These are phyloP conservation scores for Rhizopogon vinicolor DNA, from an alignment of 768 basidiomycete genomes.

Conservation along the genomic window DNA sequence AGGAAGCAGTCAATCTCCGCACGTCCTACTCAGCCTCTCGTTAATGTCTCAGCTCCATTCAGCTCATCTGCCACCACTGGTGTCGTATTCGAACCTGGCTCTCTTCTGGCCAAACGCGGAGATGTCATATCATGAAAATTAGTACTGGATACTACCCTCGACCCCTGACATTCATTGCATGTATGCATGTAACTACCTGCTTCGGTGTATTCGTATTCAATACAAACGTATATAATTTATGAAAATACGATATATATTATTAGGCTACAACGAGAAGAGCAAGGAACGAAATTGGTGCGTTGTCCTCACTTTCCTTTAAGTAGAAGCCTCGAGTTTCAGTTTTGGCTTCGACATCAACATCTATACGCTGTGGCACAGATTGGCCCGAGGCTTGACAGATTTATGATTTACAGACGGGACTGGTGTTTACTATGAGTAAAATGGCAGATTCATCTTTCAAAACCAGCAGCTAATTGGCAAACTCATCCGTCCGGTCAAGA, in stretches of 20 bases:
- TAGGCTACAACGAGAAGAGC: too few species aligned
- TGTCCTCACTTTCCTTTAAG: too few species aligned
- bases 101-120: conserved; percentile 57
- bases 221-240: not conserved
- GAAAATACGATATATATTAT: not conserved
- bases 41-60: conserved; percentile 40
- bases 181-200: not conserved
- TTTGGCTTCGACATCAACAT: too few species aligned
- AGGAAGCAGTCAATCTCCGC: conserved; percentile 29
- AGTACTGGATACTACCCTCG: not conserved
- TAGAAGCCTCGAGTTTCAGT: too few species aligned
- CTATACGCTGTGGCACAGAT: too few species aligned
- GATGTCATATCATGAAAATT: conserved; percentile 6
- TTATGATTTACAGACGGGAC: conserved; percentile 1
- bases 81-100: conserved; percentile 70
- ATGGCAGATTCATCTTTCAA: not conserved
- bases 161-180: not conserved
- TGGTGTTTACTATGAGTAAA: too few species aligned
- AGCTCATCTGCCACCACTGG: conserved; percentile 25
- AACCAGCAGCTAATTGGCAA: too few species aligned
- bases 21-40: conserved; percentile 43
- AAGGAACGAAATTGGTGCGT: too few species aligned
- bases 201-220: not conserved
- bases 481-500: too few species aligned
- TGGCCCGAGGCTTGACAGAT: not conserved